Conservation (phyloP, 345 rosid species). For the Lumnitzera littorea region DNA sequence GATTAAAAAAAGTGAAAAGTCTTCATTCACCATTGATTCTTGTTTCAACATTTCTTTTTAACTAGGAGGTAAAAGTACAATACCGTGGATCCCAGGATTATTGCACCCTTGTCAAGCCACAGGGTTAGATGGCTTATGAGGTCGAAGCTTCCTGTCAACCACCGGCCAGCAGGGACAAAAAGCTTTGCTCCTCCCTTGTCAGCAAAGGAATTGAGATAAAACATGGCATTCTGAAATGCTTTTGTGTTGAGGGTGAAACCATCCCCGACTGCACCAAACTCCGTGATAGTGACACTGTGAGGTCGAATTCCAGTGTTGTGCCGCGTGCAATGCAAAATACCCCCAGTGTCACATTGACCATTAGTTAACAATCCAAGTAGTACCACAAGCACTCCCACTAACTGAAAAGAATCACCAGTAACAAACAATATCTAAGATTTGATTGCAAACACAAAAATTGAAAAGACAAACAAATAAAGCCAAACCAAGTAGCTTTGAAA, state of each 20-base stretch:
- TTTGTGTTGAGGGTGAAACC: slow-evolving; percentile 90
- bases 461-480: not conserved
- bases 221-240: slow-evolving; percentile 97
- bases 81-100: slow-evolving; percentile 87
- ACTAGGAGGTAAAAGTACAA: not conserved
- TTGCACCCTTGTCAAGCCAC: slow-evolving; percentile 85
- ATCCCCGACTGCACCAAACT: slow-evolving; percentile 99
- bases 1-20: too few species aligned
- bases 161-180: slow-evolving; percentile 86
- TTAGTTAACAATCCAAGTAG: slow-evolving; percentile 43
- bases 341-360: slow-evolving; percentile 39
- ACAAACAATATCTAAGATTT: slow-evolving; percentile 8
- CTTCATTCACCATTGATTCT: too few species aligned
- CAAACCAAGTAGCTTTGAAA: not conserved
- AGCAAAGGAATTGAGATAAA: slow-evolving; percentile 89
- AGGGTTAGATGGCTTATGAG: slow-evolving; percentile 92
- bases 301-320: slow-evolving; percentile 52
- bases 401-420: slow-evolving; percentile 38
- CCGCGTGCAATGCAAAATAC: slow-evolving; percentile 47
- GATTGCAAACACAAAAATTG: not conserved
- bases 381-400: slow-evolving; percentile 64
- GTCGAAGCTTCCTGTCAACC: slow-evolving; percentile 98
- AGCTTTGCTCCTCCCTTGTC: slow-evolving; percentile 99
- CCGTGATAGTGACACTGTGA: slow-evolving; percentile 91
- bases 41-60: too few species aligned